Evolutionary conservation across 2,329 filamentous ascomycete species (phyloP).

Genomic region (Bipolaris cookei): DNA sequence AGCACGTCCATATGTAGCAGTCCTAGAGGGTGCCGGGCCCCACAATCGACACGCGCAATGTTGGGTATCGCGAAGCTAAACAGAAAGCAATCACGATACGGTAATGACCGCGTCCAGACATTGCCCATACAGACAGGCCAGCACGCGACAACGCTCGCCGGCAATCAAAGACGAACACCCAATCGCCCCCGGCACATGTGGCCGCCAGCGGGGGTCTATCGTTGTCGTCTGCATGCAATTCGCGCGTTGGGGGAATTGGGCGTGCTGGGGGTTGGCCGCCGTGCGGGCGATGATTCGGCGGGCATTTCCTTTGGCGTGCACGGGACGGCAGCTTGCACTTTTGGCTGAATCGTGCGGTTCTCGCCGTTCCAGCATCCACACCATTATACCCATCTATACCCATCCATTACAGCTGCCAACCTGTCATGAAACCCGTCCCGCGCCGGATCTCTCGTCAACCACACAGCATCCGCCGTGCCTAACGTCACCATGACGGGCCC

Average conservation of each 20-base stretch:
- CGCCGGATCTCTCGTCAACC: neutral
- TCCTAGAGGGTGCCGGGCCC: conserved; percentile 39
- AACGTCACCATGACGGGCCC: neutral
- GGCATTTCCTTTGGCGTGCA: conserved; percentile 32
- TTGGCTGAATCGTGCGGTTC: conserved; percentile 23
- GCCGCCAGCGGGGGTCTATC: conserved; percentile 18
- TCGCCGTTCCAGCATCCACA: conserved; percentile 27
- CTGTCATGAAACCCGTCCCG: conserved; percentile 36
- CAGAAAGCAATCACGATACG: conserved; percentile 23
- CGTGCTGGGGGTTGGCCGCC: conserved; percentile 34
- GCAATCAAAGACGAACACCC: conserved; percentile 31
- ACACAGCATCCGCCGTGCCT: neutral
- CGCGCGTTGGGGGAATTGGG: conserved; percentile 43
- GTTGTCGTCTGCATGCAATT: conserved; percentile 34
- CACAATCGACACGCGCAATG: conserved; percentile 42
- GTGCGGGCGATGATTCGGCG: conserved; percentile 40
- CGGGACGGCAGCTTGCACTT: conserved; percentile 38
- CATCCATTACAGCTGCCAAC: conserved; percentile 25
- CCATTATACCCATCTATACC: conserved; percentile 17
- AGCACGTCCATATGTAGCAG: conserved; percentile 32
- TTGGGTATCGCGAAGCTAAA: conserved; percentile 40
- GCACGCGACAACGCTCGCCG: conserved; percentile 15
- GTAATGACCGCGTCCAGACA: conserved; percentile 10
- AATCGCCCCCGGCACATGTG: conserved; percentile 29
- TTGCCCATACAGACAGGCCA: conserved; percentile 23